Percentiles rank a stretch among this genome's conserved stretches.
Evolutionary conservation across 164 flowering plant genomes (phyloP).

Genomic region (Amborella trichopoda): DNA sequence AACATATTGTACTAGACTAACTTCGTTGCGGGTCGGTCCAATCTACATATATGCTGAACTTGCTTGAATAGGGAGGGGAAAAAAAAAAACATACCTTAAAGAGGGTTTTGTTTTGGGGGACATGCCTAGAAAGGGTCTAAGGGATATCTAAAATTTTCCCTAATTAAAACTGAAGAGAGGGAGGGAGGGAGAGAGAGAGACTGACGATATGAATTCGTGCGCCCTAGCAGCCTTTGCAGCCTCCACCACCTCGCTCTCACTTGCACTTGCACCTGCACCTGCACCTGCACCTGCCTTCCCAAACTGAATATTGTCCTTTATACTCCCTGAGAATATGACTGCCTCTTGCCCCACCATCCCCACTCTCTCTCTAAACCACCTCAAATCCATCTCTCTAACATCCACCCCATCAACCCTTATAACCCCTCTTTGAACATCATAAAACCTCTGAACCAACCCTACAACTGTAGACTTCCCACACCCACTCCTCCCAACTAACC

Average conservation of each 20-base stretch:
- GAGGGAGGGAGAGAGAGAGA: background rate
- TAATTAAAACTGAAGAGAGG: background rate
- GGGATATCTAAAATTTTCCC: too few relatives aligned
- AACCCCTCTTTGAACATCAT: constrained; percentile 55
- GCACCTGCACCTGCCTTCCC: constrained; percentile 74
- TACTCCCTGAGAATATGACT: constrained; percentile 59
- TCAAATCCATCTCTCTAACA: constrained; percentile 50
- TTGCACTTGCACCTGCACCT: too few relatives aligned
- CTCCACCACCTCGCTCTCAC: constrained; percentile 67
- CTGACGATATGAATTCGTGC: constrained; percentile 92
- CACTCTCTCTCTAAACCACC: constrained; percentile 54
- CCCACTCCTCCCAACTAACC: constrained; percentile 88
- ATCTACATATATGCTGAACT: too few relatives aligned
- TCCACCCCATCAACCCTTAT: constrained; percentile 72
- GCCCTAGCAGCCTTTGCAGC: constrained; percentile 93
- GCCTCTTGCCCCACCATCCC: constrained; percentile 94
- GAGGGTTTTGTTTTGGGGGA: too few relatives aligned
- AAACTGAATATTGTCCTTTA: constrained; percentile 65
- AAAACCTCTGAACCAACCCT: constrained; percentile 64
- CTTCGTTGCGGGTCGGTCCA: too few relatives aligned
- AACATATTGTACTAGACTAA: too few relatives aligned
- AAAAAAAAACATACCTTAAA: too few relatives aligned
- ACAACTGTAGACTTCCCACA: constrained; percentile 93
- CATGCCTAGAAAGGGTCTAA: too few relatives aligned
- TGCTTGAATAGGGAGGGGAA: too few relatives aligned